These are phyloP conservation scores for Metarhizium brunneum DNA, from an alignment of 2,329 filamentous ascomycete species.

Conservation along the genomic window DNA sequence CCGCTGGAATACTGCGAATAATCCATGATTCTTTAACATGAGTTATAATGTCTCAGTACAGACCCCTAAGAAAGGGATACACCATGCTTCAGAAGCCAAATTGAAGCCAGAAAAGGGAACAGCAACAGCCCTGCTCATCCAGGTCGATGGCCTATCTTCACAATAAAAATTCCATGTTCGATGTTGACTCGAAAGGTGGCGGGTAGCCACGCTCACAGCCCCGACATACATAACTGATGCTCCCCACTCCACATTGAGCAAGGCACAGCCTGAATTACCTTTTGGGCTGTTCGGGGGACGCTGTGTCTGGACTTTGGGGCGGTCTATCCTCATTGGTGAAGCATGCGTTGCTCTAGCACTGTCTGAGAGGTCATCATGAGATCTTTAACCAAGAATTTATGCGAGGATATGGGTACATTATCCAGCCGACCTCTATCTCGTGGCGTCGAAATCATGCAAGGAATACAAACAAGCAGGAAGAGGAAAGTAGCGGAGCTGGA, in stretches of 20 bases:
- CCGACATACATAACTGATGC: not conserved
- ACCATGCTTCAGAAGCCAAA: no score
- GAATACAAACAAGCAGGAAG: not conserved
- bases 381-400: no score
- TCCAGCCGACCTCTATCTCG: not conserved
- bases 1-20: not conserved
- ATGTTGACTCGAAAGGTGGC: not conserved
- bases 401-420: not conserved
- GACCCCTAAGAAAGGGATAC: not conserved
- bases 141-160: not conserved
- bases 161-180: not conserved
- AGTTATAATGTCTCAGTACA: not conserved
- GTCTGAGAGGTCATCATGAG: not conserved
- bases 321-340: no score
- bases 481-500: no score
- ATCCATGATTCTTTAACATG: not conserved
- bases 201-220: not conserved
- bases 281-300: not conserved
- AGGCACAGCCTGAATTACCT: not conserved
- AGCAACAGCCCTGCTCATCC: not conserved
- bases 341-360: not conserved
- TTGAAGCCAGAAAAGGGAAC: not conserved
- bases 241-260: not conserved
- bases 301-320: not conserved
- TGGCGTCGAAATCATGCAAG: not conserved